Conservation (phyloP, 1,139 yeast genomes). For the Trichomonascaceae sp. region DNA sequence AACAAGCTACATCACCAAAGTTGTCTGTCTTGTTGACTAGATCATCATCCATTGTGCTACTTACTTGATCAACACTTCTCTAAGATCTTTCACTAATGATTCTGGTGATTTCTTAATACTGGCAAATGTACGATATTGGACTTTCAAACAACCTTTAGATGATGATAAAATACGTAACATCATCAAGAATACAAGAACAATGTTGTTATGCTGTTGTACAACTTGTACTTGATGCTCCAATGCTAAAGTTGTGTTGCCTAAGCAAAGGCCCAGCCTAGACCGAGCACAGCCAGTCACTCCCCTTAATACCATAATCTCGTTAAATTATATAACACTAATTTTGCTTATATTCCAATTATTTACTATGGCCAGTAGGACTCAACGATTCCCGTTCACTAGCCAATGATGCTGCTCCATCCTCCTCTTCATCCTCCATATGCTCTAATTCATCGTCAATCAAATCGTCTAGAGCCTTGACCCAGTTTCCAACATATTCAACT, state of each 20-base stretch:
- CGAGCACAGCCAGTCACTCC: too few species aligned
- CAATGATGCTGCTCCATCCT: not conserved
- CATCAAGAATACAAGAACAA: not conserved
- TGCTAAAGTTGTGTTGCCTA: too few species aligned
- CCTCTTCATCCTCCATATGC: constrained; percentile 23
- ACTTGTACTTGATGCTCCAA: too few species aligned
- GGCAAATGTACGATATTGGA: not conserved
- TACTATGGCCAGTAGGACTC: not conserved
- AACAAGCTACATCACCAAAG: too few species aligned
- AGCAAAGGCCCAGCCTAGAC: too few species aligned
- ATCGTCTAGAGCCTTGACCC: constrained; percentile 28
- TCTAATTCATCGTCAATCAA: constrained; percentile 35
- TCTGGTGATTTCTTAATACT: not conserved
- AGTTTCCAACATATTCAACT: constrained; percentile 29
- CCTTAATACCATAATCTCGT: not conserved
- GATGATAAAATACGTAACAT: not conserved
- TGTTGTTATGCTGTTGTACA: too few species aligned
- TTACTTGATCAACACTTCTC: not conserved
- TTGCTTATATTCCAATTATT: too few species aligned
- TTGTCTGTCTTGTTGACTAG: too few species aligned
- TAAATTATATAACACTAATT: not conserved
- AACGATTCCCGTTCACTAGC: not conserved
- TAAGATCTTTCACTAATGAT: not conserved
- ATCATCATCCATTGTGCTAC: not conserved
- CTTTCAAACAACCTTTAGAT: not conserved